phyloP scores from a whole-genome alignment of 2,329 filamentous ascomycete genomes.

The Verticillium longisporum region DNA sequence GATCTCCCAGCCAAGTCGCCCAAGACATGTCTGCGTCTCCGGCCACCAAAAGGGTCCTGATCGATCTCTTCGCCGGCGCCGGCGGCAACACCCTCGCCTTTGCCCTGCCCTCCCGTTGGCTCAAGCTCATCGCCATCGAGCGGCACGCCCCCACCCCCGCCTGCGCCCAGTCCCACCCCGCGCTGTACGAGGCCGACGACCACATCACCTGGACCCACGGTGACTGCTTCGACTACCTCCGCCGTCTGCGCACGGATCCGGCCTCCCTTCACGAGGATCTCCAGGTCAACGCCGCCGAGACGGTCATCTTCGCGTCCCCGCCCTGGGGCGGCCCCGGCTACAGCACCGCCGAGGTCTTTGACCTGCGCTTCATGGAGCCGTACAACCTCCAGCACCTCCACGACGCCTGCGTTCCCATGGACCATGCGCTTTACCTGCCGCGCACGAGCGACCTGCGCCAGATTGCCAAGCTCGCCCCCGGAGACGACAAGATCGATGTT shows the following conservation, averaged over 20 bases:
- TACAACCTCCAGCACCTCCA: constrained; percentile 65
- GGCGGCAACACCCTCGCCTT: constrained; percentile 97
- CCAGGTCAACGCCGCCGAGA: constrained; percentile 30
- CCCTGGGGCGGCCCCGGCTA: constrained; percentile 56
- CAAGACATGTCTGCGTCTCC: constrained; percentile 56
- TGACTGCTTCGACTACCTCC: constrained; percentile 74
- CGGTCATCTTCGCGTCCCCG: constrained; percentile 50
- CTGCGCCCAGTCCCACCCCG: constrained; percentile 89
- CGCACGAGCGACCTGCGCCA: constrained; percentile 78
- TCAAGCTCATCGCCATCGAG: constrained; percentile 82
- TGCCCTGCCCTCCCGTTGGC: constrained; percentile 72
- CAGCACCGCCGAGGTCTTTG: constrained; percentile 62
- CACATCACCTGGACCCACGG: constrained; percentile 79
- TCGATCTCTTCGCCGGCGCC: constrained; percentile 87
- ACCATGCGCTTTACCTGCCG: constrained; percentile 73
- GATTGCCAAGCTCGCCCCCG: constrained; percentile 52
- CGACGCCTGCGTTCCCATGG: constrained; percentile 50
- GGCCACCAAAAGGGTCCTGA: constrained; percentile 55
- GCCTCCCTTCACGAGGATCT: constrained; percentile 29
- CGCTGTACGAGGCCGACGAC: constrained; percentile 69
- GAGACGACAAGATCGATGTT: constrained; percentile 57
- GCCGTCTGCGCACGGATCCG: constrained; percentile 29
- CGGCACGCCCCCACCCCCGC: constrained; percentile 71
- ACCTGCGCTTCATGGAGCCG: constrained; percentile 80
- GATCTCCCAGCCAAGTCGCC: constrained; percentile 59